Percentiles rank a stretch among this genome's conserved stretches.
Evolutionary conservation across 2,329 filamentous ascomycete genomes (phyloP).

Genomic region (Colletotrichum sp.): DNA sequence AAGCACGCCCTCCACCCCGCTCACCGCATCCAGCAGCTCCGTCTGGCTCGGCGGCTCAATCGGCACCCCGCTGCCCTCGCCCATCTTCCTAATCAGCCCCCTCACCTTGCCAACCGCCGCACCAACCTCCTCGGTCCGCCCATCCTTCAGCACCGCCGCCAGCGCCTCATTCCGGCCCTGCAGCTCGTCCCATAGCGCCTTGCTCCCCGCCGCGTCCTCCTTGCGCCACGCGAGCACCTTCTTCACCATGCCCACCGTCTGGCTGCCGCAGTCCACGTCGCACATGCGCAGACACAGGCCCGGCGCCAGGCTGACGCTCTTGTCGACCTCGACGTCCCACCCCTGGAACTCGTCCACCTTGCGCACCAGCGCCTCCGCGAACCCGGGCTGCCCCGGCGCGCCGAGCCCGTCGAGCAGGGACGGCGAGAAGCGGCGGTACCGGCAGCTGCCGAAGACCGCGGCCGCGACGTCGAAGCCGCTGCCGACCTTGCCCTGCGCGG

Average conservation of each 20-base stretch:
- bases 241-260: conserved; percentile 96
- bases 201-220: conserved; percentile 66
- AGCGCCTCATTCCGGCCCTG: conserved; percentile 78
- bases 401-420: conserved; percentile 71
- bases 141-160: conserved; percentile 65
- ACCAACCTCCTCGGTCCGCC: conserved; percentile 45
- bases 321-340: conserved; percentile 83
- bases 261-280: conserved; percentile 91
- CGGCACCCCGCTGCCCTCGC: conserved; percentile 74
- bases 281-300: conserved; percentile 88
- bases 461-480: conserved; percentile 95
- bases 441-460: conserved; percentile 89
- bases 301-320: conserved; percentile 73
- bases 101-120: conserved; percentile 56
- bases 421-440: conserved; percentile 93
- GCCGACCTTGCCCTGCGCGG: conserved; percentile 95
- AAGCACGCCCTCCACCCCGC: conserved; percentile 76
- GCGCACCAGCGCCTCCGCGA: conserved; percentile 66
- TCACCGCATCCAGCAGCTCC: conserved; percentile 78
- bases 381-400: conserved; percentile 69
- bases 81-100: conserved; percentile 78
- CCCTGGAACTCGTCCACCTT: conserved; percentile 67
- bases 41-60: conserved; percentile 92
- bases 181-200: conserved; percentile 74
- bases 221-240: conserved; percentile 84